Evolutionary conservation across 2,329 filamentous ascomycete genomes (phyloP).

Genomic region (Neodidymelliopsis sp.): DNA sequence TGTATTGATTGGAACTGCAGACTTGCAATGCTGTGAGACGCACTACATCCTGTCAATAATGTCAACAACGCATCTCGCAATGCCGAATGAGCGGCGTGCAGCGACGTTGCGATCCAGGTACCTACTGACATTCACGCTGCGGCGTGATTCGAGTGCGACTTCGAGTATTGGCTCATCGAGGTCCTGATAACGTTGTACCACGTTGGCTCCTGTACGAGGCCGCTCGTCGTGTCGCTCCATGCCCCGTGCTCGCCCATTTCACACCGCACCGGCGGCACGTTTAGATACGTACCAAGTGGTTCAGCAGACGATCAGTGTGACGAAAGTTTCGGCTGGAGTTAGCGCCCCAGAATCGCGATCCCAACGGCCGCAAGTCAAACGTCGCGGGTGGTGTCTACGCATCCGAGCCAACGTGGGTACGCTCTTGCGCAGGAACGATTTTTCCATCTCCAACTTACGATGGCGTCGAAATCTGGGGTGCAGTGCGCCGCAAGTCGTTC

Average conservation of each 20-base stretch:
- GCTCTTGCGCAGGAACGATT: constrained; percentile 3
- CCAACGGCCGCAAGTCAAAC: constrained; percentile 19
- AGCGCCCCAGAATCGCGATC: constrained; percentile 17
- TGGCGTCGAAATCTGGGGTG: constrained; percentile 1
- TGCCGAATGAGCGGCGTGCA: background rate
- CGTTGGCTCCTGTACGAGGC: constrained; percentile 2
- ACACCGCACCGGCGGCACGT: constrained; percentile 13
- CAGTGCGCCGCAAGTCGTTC: constrained; percentile 12
- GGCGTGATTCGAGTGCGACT: constrained; percentile 2
- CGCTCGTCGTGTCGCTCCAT: constrained; percentile 1
- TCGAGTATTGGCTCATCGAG: constrained; percentile 1
- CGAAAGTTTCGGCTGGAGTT: constrained; percentile 15
- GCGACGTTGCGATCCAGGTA: constrained; percentile 1
- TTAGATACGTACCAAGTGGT: background rate
- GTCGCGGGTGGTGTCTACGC: constrained; percentile 16
- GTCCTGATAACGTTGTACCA: constrained; percentile 5
- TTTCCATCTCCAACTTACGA: background rate
- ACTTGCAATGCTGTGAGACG: constrained; percentile 7
- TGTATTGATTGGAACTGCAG: background rate
- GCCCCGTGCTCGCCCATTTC: constrained; percentile 9
- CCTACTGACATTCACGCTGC: constrained; percentile 3
- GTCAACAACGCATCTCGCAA: constrained; percentile 8
- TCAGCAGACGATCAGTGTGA: constrained; percentile 6
- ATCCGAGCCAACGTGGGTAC: constrained; percentile 1
- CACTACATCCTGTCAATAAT: constrained; percentile 8